Evolutionary conservation across 768 basidiomycete species (phyloP).

Genomic region (Termitomyces eurrhizus): DNA sequence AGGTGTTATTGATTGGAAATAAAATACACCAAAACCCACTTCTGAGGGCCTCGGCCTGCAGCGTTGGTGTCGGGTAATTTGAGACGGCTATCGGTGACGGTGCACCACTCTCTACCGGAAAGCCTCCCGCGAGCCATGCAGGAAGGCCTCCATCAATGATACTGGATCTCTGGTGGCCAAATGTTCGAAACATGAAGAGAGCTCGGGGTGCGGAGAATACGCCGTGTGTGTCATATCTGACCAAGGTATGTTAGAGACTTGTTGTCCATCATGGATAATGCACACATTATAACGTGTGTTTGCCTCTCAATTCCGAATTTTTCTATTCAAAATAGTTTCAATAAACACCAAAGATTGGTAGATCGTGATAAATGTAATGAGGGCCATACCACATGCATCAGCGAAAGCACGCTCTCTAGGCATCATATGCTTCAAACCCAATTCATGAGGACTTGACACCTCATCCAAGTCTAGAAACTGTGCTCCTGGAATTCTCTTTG

Average conservation of each 20-base stretch:
- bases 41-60: slow-evolving; percentile 49
- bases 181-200: slow-evolving; percentile 90
- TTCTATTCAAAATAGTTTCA: slow-evolving; percentile 30
- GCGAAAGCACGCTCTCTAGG: slow-evolving; percentile 70
- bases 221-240: slow-evolving; percentile 82
- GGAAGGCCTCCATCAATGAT: slow-evolving; percentile 93
- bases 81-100: slow-evolving; percentile 23
- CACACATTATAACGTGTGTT: slow-evolving; percentile 82
- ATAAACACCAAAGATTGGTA: neutral
- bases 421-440: slow-evolving; percentile 94
- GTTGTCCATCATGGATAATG: slow-evolving; percentile 1
- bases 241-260: slow-evolving; percentile 6
- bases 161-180: slow-evolving; percentile 83
- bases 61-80: slow-evolving; percentile 49
- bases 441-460: slow-evolving; percentile 66
- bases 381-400: slow-evolving; percentile 68
- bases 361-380: neutral
- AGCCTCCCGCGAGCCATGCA: slow-evolving; percentile 68
- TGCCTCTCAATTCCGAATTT: slow-evolving; percentile 66
- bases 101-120: slow-evolving; percentile 41
- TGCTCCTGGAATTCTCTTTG: slow-evolving; percentile 66
- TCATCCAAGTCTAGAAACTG: slow-evolving; percentile 79
- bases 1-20: slow-evolving; percentile 6
- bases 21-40: slow-evolving; percentile 33
- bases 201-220: slow-evolving; percentile 92